phyloP scores from a whole-genome alignment of 2,329 filamentous ascomycete species.

The Claviceps humidiphila region DNA sequence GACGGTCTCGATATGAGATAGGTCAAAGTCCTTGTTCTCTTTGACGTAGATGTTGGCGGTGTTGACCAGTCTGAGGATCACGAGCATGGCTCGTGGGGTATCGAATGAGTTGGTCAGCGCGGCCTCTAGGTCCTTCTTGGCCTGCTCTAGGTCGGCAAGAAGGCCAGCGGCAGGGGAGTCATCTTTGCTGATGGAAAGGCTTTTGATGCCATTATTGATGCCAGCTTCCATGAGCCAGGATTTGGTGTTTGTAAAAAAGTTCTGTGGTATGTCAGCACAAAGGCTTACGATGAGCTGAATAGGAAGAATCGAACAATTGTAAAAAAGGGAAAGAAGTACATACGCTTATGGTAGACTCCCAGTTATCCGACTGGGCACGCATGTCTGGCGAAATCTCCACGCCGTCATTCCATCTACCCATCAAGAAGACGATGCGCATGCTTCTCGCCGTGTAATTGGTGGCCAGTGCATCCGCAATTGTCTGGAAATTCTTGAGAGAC shows the following conservation, averaged over 20 bases:
- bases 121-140: conserved; percentile 38
- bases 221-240: conserved; percentile 36
- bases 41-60: conserved; percentile 54
- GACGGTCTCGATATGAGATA: conserved; percentile 37
- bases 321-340: conserved; percentile 12
- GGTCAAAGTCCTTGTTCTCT: conserved; percentile 31
- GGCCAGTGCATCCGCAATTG: conserved; percentile 68
- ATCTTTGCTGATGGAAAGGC: conserved; percentile 24
- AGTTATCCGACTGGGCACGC: conserved; percentile 57
- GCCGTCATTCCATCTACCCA: conserved; percentile 81
- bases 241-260: conserved; percentile 46
- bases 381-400: conserved; percentile 83
- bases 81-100: conserved; percentile 64
- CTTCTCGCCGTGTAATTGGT: conserved; percentile 61
- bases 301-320: background rate
- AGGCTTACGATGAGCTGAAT: background rate
- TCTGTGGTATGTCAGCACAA: conserved; percentile 21
- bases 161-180: conserved; percentile 18
- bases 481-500: conserved; percentile 89
- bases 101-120: conserved; percentile 79
- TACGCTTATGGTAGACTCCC: conserved; percentile 66
- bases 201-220: conserved; percentile 20
- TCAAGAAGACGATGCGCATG: conserved; percentile 73
- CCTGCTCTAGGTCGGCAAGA: conserved; percentile 33
- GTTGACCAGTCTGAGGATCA: conserved; percentile 66